Conservation (phyloP, 768 basidiomycete genomes). For the Termitomyces sp. region DNA sequence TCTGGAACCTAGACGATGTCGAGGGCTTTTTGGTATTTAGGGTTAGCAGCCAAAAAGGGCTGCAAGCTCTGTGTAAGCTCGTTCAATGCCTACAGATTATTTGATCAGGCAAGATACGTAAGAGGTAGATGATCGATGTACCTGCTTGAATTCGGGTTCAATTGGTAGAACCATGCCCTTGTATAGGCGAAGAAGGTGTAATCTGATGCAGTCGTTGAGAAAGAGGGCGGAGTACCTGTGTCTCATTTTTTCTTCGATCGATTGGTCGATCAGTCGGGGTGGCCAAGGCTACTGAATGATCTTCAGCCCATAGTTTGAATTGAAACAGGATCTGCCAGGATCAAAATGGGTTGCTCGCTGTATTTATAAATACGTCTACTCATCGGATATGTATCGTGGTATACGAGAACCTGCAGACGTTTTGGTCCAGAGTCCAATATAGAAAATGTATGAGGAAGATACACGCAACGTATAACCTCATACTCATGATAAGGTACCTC, state of each 20-base stretch:
- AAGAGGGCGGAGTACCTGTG: background rate
- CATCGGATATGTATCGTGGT: no score
- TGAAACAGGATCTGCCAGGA: no score
- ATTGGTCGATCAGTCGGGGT: no score
- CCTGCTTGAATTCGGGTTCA: conserved; percentile 71
- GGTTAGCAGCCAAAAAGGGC: conserved; percentile 61
- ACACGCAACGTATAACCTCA: no score
- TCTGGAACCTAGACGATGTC: conserved; percentile 56
- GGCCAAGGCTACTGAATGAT: no score
- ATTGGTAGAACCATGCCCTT: conserved; percentile 35
- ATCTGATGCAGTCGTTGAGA: background rate
- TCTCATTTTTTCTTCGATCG: no score
- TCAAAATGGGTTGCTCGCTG: no score
- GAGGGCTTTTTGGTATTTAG: conserved; percentile 63
- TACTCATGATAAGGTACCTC: no score
- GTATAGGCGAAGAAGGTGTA: background rate
- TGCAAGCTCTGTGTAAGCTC: conserved; percentile 61
- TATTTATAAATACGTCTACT: no score
- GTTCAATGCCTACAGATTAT: conserved; percentile 54
- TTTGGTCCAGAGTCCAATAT: background rate
- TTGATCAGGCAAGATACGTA: background rate
- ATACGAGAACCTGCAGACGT: no score
- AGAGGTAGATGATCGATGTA: conserved; percentile 12
- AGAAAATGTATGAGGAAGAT: background rate
- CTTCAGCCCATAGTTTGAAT: no score